Evolutionary conservation across 2,329 filamentous ascomycete genomes (phyloP).

Genomic region (Colletotrichum cereale): DNA sequence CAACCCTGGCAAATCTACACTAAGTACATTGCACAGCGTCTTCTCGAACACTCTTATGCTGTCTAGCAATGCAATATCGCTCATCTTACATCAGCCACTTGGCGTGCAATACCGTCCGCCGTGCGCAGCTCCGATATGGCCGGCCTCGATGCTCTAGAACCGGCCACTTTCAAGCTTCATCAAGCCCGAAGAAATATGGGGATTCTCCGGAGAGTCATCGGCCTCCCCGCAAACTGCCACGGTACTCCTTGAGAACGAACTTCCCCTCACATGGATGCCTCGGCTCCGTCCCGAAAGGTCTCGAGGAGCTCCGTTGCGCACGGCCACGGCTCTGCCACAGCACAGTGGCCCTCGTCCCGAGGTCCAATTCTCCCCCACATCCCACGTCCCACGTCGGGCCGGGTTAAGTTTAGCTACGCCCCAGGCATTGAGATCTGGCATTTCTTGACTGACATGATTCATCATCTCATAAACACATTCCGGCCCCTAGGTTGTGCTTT

Average conservation of each 20-base stretch:
- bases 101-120: neutral
- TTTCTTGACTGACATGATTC: slow-evolving; percentile 1
- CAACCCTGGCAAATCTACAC: too few species aligned
- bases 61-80: neutral
- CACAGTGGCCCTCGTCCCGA: slow-evolving; percentile 35
- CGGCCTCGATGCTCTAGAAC: slow-evolving; percentile 3
- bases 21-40: neutral
- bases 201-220: slow-evolving; percentile 16
- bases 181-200: slow-evolving; percentile 23
- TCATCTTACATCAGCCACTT: slow-evolving; percentile 18
- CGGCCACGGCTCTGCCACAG: slow-evolving; percentile 30
- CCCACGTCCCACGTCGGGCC: slow-evolving; percentile 22
- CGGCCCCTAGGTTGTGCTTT: neutral
- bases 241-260: neutral
- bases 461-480: slow-evolving; percentile 15
- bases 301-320: slow-evolving; percentile 28
- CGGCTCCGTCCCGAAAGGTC: slow-evolving; percentile 32
- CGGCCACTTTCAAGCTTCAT: neutral
- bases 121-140: neutral
- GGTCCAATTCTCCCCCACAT: slow-evolving; percentile 19
- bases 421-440: slow-evolving; percentile 7
- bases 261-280: slow-evolving; percentile 37
- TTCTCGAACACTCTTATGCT: neutral
- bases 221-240: slow-evolving; percentile 11
- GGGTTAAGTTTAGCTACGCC: slow-evolving; percentile 15